Conservation (phyloP, 345 rosid genomes). For the Turritis glabra region DNA sequence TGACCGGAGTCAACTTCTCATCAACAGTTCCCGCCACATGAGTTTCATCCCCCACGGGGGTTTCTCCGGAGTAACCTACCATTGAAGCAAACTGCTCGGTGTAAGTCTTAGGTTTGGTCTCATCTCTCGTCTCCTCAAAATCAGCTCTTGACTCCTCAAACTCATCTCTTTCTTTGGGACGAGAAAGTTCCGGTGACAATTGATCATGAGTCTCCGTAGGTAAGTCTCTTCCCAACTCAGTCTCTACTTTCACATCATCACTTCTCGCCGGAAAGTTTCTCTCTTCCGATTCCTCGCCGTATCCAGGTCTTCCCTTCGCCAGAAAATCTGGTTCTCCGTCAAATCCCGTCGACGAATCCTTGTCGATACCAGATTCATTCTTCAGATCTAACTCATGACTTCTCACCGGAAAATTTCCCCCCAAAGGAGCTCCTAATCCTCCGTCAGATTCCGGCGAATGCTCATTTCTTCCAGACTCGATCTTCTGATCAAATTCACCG, state of each 20-base stretch:
- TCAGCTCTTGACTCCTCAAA: not conserved
- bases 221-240: conserved; percentile 19
- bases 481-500: not conserved
- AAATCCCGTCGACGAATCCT: not conserved
- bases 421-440: not conserved
- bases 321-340: conserved; percentile 3
- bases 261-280: not conserved
- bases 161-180: conserved; percentile 1
- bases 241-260: conserved; percentile 21
- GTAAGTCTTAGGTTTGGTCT: conserved; percentile 41
- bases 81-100: conserved; percentile 45
- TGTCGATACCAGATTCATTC: not conserved
- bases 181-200: conserved; percentile 45
- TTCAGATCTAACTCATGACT: not conserved
- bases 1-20: conserved; percentile 45
- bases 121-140: conserved; percentile 7
- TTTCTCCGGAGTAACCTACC: conserved; percentile 46
- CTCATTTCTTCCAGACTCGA: not conserved
- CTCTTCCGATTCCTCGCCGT: not conserved
- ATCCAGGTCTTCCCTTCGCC: not conserved
- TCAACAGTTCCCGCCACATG: conserved; percentile 36
- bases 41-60: not conserved
- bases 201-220: conserved; percentile 43
- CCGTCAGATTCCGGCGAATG: not conserved
- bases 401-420: not conserved